These are phyloP conservation scores for Echium plantagineum DNA, from an alignment of 257 asterid genomes.

Conservation along the genomic window DNA sequence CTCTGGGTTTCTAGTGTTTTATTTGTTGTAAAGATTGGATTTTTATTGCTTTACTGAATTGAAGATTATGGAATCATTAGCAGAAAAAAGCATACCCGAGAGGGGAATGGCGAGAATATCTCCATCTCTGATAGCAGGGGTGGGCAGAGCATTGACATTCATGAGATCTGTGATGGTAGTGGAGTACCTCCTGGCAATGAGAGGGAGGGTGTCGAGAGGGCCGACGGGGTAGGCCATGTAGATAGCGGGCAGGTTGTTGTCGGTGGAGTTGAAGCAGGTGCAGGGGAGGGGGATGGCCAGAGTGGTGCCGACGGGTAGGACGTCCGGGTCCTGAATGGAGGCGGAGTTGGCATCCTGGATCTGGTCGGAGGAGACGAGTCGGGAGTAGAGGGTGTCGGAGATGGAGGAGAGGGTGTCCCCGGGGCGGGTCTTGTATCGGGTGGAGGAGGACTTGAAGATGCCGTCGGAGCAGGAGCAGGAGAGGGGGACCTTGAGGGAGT, in stretches of 20 bases:
- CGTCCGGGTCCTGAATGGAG: too few species aligned
- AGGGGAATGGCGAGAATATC: constrained; percentile 88
- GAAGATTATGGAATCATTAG: too few species aligned
- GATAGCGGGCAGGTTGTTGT: constrained; percentile 71
- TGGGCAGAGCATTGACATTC: constrained; percentile 68
- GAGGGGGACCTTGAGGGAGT: constrained; percentile 63
- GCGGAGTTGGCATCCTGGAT: constrained; percentile 51
- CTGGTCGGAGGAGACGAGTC: constrained; percentile 84
- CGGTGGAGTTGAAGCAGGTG: constrained; percentile 77
- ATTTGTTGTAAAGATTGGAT: too few species aligned
- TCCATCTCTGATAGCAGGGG: constrained; percentile 51
- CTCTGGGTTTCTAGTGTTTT: too few species aligned
- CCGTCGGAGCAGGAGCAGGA: constrained; percentile 79
- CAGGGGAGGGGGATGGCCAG: constrained; percentile 83
- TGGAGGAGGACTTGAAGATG: constrained; percentile 57
- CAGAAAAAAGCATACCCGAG: constrained; percentile 34
- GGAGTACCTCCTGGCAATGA: constrained; percentile 52
- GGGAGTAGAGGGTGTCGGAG: constrained; percentile 49
- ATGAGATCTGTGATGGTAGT: constrained; percentile 82
- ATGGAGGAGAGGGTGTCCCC: constrained; percentile 61
- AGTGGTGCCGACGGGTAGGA: constrained; percentile 34
- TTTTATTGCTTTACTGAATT: too few species aligned
- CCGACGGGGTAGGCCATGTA: constrained; percentile 73
- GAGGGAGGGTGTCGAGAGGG: constrained; percentile 55
- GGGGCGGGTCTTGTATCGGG: constrained; percentile 59